Percentiles rank a stretch among this genome's conserved stretches.
Conservation (phyloP, 2,329 filamentous ascomycete species). For the Exophiala oligosperma region DNA sequence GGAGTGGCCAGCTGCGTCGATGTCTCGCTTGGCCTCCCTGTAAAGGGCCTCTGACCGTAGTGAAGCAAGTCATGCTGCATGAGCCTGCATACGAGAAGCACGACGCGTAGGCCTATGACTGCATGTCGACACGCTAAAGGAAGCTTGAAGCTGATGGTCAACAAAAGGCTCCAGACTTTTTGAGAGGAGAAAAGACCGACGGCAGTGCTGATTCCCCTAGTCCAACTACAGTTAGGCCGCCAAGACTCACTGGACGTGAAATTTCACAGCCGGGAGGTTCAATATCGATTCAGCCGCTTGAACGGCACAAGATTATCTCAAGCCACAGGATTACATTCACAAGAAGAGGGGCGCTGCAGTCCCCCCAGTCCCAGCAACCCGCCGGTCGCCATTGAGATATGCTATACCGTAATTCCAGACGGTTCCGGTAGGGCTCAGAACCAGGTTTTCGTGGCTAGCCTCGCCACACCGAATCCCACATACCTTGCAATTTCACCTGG, state of each 20-base stretch:
- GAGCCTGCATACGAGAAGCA: too few relatives aligned
- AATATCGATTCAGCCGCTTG: background rate
- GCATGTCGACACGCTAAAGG: background rate
- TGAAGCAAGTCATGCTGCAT: background rate
- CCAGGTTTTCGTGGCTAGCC: background rate
- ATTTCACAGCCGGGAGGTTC: background rate
- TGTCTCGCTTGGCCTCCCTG: background rate
- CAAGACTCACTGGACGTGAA: background rate
- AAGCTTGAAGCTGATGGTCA: conserved; percentile 4
- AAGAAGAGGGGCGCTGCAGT: too few relatives aligned
- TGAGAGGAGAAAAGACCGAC: background rate
- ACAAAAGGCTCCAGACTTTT: background rate
- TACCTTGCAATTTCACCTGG: background rate
- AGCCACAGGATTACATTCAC: background rate
- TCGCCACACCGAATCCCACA: background rate
- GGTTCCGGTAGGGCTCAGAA: too few relatives aligned
- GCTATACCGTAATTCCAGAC: too few relatives aligned
- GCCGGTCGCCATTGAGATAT: too few relatives aligned
- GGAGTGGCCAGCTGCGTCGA: background rate
- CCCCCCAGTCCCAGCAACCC: too few relatives aligned
- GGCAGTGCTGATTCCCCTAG: background rate
- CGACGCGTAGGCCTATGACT: background rate
- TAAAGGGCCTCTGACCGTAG: background rate
- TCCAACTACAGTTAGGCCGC: background rate
- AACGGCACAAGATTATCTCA: too few relatives aligned